Evolutionary conservation across 1,284 basidiomycete genomes (phyloP), one percentile per base, ranked within the genome.

Genomic region (Wallemia hederae): DNA sequence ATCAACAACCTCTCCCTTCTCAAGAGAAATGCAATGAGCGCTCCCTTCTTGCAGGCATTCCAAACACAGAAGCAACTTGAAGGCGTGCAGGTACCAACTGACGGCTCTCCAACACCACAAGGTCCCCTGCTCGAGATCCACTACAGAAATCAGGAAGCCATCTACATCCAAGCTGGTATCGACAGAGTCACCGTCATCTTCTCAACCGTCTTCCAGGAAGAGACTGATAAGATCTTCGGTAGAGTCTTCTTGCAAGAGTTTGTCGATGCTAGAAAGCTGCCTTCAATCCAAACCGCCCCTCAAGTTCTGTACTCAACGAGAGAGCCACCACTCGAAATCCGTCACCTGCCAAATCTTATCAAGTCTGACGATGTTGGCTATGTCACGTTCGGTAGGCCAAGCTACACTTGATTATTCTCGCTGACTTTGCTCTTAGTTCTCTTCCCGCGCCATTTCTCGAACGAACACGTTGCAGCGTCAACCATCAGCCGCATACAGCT

Each of bases 241-340:
- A 90, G 90, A 68, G 85, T 98, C 3, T 99, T 99, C 74, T 74
- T 99, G 63, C 94, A 98, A 86, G 94, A 98, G 80, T 99, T 99
- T 66, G 94, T 97, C 56, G 94, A 99, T 74, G 92, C 94, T 9
- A 79, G 92, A 62, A 79, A 89, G 63, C 80, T 89, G 63, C 88
- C 91, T 1, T 82, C 83, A 19, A 85, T 98, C 63, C 94, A 98
- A 72, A 91, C 85, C 65, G 94, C 94, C 0, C 94, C 94, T 0
- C 94, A 98, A 72, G 94, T 99, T 3, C 77, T 92, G n/a, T 98
- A 97, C 73, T 85, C 86, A 31, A 94, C 84, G 68, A 81, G 89
- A 59, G 90, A 96, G 59, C 90, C 94, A 24, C 94, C 94, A 1
- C 78, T 96, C 25, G 94, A 98, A 72, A 91, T 99, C 64, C 80